phyloP scores from a whole-genome alignment of 2,329 filamentous ascomycete genomes.

The Colletotrichum viniferum region DNA sequence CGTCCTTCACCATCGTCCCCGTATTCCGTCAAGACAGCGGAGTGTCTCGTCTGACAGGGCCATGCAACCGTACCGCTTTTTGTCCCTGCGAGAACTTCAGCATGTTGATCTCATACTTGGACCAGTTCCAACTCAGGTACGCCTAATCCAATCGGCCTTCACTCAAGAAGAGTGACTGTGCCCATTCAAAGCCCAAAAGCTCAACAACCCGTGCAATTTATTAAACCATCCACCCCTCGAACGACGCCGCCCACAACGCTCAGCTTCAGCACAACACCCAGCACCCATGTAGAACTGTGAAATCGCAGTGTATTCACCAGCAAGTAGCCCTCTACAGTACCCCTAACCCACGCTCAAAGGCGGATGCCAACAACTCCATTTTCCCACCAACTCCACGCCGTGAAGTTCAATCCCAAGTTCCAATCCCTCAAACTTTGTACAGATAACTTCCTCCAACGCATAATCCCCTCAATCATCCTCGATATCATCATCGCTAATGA shows the following conservation, averaged over 20 bases:
- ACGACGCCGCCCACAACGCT: too few species aligned
- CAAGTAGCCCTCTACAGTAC: background rate
- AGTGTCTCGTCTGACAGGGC: background rate
- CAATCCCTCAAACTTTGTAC: background rate
- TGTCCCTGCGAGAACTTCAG: fast-evolving
- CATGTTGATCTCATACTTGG: fast-evolving
- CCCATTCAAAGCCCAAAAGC: background rate
- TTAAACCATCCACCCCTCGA: background rate
- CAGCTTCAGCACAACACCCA: background rate
- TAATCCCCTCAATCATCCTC: slow-evolving; percentile 55
- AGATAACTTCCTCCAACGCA: background rate
- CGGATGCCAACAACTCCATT: background rate
- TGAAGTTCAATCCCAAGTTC: background rate
- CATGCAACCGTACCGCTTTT: fast-evolving
- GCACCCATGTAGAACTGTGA: background rate
- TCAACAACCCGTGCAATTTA: background rate
- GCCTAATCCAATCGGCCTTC: background rate
- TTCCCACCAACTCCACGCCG: background rate
- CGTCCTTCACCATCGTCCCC: background rate
- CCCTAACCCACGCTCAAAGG: background rate
- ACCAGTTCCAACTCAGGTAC: too few species aligned
- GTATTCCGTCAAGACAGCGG: background rate
- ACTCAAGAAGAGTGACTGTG: background rate
- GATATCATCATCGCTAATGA: slow-evolving; percentile 85
- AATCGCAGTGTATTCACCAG: background rate